phyloP scores from a whole-genome alignment of 2,329 filamentous ascomycete genomes.

The Alternaria arbusti region DNA sequence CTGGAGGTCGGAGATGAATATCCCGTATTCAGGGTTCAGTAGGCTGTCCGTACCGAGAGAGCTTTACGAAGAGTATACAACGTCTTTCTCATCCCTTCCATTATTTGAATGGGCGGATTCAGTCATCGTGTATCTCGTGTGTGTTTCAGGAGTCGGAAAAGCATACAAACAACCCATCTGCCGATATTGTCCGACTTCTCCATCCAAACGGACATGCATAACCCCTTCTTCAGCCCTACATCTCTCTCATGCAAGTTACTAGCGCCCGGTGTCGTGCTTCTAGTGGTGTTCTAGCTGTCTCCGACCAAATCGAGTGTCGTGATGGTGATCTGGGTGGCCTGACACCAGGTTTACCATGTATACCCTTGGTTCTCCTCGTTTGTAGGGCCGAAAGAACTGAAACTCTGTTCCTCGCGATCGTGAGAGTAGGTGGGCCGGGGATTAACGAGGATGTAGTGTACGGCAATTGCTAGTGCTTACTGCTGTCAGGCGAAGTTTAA shows the following conservation, averaged over 20 bases:
- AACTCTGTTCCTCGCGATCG: not conserved
- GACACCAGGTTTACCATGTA: not conserved
- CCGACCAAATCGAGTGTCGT: not conserved
- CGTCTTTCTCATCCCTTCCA: too few relatives aligned
- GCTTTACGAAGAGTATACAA: not conserved
- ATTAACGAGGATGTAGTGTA: not conserved
- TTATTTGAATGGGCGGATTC: too few relatives aligned
- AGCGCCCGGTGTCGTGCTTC: not conserved
- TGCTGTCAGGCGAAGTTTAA: not conserved
- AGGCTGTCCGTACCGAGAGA: not conserved
- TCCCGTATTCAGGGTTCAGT: not conserved
- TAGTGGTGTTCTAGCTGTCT: not conserved
- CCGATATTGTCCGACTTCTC: not conserved
- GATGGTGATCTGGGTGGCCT: not conserved
- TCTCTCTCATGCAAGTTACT: not conserved
- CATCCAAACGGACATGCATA: not conserved
- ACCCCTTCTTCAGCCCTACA: not conserved
- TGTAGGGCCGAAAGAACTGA: not conserved
- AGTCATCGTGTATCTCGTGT: too few relatives aligned
- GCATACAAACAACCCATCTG: not conserved
- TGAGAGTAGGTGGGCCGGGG: not conserved
- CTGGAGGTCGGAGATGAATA: not conserved
- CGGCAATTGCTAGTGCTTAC: not conserved
- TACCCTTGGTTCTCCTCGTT: not conserved
- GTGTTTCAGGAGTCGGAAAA: not conserved